Evolutionary conservation across 2,329 filamentous ascomycete species (phyloP).

Genomic region (Coniochaeta hoffmannii): DNA sequence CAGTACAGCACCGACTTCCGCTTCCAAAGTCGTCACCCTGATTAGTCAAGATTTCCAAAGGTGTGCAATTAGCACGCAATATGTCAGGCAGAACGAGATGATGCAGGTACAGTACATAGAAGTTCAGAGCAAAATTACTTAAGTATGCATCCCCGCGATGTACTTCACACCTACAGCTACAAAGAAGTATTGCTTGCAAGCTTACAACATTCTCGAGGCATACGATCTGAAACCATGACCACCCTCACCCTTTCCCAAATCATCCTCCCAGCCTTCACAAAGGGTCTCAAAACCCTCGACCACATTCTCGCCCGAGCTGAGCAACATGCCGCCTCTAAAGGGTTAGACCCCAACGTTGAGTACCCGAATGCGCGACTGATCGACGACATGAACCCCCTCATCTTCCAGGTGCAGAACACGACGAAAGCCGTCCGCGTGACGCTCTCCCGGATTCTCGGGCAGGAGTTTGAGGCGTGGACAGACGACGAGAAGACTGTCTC

Average conservation of each 20-base stretch:
- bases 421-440: slow-evolving; percentile 18
- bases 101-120: background rate
- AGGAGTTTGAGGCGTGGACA: slow-evolving; percentile 13
- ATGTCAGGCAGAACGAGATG: background rate
- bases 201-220: too few relatives aligned
- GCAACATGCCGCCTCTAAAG: slow-evolving; percentile 14
- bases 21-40: background rate
- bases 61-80: background rate
- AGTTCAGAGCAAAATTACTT: too few relatives aligned
- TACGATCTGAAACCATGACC: too few relatives aligned
- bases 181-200: too few relatives aligned
- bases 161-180: too few relatives aligned
- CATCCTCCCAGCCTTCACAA: slow-evolving; percentile 18
- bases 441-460: slow-evolving; percentile 18
- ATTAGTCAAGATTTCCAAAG: background rate
- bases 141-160: too few relatives aligned
- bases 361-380: slow-evolving; percentile 21
- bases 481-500: slow-evolving; percentile 12
- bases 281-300: slow-evolving; percentile 21
- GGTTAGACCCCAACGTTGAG: slow-evolving; percentile 16
- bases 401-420: slow-evolving; percentile 25
- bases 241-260: slow-evolving; percentile 17
- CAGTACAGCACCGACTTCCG: background rate
- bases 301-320: slow-evolving; percentile 21
- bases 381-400: slow-evolving; percentile 23